Percentiles rank a stretch among this genome's conserved stretches.
These are phyloP conservation scores for Silybum marianum DNA, from an alignment of 129 eudicot species.

Conservation along the genomic window DNA sequence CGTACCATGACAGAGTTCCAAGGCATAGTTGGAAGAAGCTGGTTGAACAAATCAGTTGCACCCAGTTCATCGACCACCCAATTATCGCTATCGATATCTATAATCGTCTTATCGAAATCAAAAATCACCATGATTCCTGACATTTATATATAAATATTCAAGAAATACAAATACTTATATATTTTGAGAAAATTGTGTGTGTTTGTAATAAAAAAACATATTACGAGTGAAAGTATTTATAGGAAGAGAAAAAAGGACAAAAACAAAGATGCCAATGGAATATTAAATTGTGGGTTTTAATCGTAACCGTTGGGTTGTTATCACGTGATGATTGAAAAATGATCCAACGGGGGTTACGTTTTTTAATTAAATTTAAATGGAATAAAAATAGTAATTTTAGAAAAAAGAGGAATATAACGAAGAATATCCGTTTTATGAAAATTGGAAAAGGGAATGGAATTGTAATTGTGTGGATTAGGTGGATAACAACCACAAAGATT, in stretches of 20 bases:
- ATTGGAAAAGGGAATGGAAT: background rate
- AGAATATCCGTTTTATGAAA: slow-evolving; percentile 27
- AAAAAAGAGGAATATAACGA: slow-evolving; percentile 22
- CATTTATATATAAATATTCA: slow-evolving; percentile 36
- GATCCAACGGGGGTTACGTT: background rate
- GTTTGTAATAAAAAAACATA: slow-evolving; percentile 4
- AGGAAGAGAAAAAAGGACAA: slow-evolving; percentile 26
- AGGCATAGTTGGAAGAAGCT: slow-evolving; percentile 81
- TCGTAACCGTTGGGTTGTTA: slow-evolving; percentile 24
- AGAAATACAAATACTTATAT: too few relatives aligned
- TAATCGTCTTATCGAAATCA: slow-evolving; percentile 88
- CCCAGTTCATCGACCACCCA: slow-evolving; percentile 72
- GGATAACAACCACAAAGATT: slow-evolving; percentile 27
- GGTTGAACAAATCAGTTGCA: slow-evolving; percentile 43
- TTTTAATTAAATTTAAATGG: background rate
- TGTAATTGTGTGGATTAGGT: slow-evolving; percentile 26
- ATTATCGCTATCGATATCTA: slow-evolving; percentile 80
- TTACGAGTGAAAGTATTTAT: slow-evolving; percentile 24
- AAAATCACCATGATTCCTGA: slow-evolving; percentile 66
- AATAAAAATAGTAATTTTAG: slow-evolving; percentile 20
- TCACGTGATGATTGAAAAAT: slow-evolving; percentile 24
- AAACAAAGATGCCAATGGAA: slow-evolving; percentile 49
- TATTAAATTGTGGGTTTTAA: slow-evolving; percentile 32
- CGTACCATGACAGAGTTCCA: slow-evolving; percentile 86
- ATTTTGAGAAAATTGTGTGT: too few relatives aligned